Percentiles rank a stretch among this genome's conserved stretches.
phyloP scores from a whole-genome alignment of 192 early-diverging fungal species.

The Allomyces macrogynus region DNA sequence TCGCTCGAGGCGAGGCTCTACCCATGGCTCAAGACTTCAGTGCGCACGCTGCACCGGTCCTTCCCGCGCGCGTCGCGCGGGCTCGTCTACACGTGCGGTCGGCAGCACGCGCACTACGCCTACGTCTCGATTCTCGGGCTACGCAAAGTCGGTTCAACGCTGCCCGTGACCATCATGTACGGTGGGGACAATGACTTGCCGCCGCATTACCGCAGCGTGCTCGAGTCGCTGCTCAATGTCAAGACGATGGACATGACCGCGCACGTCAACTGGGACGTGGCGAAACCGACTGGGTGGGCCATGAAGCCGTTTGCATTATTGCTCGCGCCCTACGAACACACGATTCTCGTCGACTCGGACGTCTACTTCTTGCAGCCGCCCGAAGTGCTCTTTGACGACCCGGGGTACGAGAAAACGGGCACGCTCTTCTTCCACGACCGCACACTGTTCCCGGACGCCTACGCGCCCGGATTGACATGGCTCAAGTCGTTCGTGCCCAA shows the following conservation, averaged over 20 bases:
- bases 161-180: slow-evolving; percentile 41
- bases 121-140: too few species aligned
- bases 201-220: slow-evolving; percentile 6
- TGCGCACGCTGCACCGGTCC: too few species aligned
- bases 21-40: too few species aligned
- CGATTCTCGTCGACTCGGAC: slow-evolving; percentile 50
- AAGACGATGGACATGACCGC: slow-evolving; percentile 14
- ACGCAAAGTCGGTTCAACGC: slow-evolving; percentile 10
- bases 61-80: too few species aligned
- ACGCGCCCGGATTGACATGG: slow-evolving; percentile 17
- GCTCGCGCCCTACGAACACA: slow-evolving; percentile 32
- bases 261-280: slow-evolving; percentile 15
- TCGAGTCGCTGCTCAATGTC: slow-evolving; percentile 14
- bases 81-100: too few species aligned
- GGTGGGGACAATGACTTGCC: slow-evolving; percentile 20
- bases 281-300: slow-evolving; percentile 34
- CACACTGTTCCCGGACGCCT: slow-evolving; percentile 19
- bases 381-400: slow-evolving; percentile 23
- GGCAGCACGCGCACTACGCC: too few species aligned
- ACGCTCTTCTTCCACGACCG: slow-evolving; percentile 43
- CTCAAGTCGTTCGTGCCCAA: slow-evolving; percentile 26
- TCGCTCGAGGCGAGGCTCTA: too few species aligned
- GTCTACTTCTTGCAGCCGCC: slow-evolving; percentile 42
- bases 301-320: slow-evolving; percentile 48
- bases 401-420: slow-evolving; percentile 20